Conservation (phyloP, 495 filamentous ascomycete species). For the Chaetomium tenue region DNA sequence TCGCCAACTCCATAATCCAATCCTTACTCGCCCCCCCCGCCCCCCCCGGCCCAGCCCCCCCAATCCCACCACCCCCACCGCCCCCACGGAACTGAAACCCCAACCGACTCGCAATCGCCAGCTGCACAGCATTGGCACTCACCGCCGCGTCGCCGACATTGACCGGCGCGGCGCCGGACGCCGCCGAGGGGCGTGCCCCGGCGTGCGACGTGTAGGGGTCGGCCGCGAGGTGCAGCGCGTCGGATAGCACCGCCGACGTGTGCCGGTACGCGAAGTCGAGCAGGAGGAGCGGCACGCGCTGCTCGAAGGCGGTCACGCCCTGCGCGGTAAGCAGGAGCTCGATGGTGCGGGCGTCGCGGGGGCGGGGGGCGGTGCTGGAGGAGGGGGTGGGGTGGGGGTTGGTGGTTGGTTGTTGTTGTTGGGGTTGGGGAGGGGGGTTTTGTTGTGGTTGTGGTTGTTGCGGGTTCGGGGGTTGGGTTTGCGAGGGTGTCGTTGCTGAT, state of each 20-base stretch:
- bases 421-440: slow-evolving; percentile 36
- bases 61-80: slow-evolving; percentile 45
- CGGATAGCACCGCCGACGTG: slow-evolving; percentile 61
- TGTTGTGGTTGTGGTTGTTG: slow-evolving; percentile 30
- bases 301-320: slow-evolving; percentile 87
- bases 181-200: slow-evolving; percentile 46
- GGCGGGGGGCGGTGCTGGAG: slow-evolving; percentile 65
- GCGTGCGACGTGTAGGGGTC: slow-evolving; percentile 61
- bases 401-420: slow-evolving; percentile 28
- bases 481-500: slow-evolving; percentile 36
- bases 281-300: slow-evolving; percentile 88
- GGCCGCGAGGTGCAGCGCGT: slow-evolving; percentile 61
- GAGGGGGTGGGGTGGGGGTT: neutral
- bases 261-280: slow-evolving; percentile 96
- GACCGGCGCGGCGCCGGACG: slow-evolving; percentile 47
- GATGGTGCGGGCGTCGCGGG: slow-evolving; percentile 85
- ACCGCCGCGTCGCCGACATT: slow-evolving; percentile 48
- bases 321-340: slow-evolving; percentile 86
- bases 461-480: slow-evolving; percentile 28
- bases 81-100: slow-evolving; percentile 55
- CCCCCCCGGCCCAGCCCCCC: slow-evolving; percentile 40
- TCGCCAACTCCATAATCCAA: slow-evolving; percentile 77
- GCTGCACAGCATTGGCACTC: slow-evolving; percentile 47
- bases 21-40: slow-evolving; percentile 73
- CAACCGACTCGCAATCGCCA: slow-evolving; percentile 51